Percentiles rank a stretch among this genome's conserved stretches.
Conservation (phyloP, 2,329 filamentous ascomycete species). For the Colletotrichum magnum region DNA sequence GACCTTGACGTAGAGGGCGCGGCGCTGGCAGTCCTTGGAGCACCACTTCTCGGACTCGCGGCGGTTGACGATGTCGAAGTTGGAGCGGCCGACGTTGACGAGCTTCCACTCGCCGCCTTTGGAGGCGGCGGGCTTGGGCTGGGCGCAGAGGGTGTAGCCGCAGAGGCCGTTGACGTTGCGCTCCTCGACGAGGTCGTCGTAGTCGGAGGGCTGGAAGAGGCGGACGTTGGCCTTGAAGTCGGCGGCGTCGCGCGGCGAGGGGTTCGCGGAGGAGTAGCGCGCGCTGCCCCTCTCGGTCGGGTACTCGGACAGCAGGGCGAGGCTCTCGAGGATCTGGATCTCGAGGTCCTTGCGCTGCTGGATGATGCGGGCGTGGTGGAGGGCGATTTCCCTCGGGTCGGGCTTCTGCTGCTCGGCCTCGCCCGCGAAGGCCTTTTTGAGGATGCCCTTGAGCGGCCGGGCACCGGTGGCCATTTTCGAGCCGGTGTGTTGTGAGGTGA, state of each 20-base stretch:
- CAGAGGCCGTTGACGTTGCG: constrained; percentile 87
- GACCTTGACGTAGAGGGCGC: constrained; percentile 88
- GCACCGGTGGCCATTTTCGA: constrained; percentile 58
- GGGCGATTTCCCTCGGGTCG: constrained; percentile 73
- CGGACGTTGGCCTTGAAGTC: constrained; percentile 77
- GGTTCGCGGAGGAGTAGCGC: constrained; percentile 58
- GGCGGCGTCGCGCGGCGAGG: constrained; percentile 71
- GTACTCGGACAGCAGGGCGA: constrained; percentile 78
- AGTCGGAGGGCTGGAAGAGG: constrained; percentile 88
- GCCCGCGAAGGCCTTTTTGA: constrained; percentile 68
- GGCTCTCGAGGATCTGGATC: constrained; percentile 77
- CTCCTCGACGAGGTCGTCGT: constrained; percentile 89
- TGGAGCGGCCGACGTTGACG: constrained; percentile 64
- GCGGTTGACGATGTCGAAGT: constrained; percentile 77
- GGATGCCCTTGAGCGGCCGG: constrained; percentile 67
- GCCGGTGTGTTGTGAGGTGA: not conserved
- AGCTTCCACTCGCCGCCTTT: constrained; percentile 78
- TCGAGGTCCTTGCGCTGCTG: constrained; percentile 87
- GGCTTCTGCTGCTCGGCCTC: constrained; percentile 53
- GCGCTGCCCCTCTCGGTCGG: constrained; percentile 55
- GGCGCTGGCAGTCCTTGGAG: constrained; percentile 80
- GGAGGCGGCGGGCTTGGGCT: constrained; percentile 69
- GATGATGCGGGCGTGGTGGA: constrained; percentile 86
- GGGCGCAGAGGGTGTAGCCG: constrained; percentile 85
- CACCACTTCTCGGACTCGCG: constrained; percentile 90